Base-by-base conservation (phyloP, 306 rosid genomes). In the Prunus armeniaca region DNA sequence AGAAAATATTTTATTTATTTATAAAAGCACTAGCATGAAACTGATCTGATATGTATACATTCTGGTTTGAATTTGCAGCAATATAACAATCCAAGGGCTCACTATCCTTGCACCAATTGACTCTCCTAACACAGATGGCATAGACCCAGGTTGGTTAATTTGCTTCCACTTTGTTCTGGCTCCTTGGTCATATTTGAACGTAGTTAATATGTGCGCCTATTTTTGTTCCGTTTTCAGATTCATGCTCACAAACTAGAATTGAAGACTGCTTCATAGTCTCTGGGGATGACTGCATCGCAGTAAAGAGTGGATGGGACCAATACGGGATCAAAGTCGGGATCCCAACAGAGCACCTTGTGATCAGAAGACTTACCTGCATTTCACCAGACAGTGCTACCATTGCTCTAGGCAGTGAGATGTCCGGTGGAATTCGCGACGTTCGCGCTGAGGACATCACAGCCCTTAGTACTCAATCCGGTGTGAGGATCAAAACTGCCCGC, bases 361-460 rank as follows among this genome's bases (percentile, higher is more conserved):
- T 88, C 22, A 83, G 83, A 58, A 82, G 89, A 41, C 76, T 91
- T 25, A 84, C 83, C 24, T 91, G 91, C 80, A 77, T 89, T 49
- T 91, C 97, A 5, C 91, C 90, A 0, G 80, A 84, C 41, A 88
- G 93, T 22, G 93, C 98, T 0, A 73, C 80, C 73, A 72, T 93
- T 58, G 96, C 98, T 0, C 81, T 91, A 24, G 98, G 96, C 1
- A 93, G 96, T n/a, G 96, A 93, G 71, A 93, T 93, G 98, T 93
- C 93, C 0, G 96, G 98, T 7, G 98, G 97, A 19, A 87, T 93
- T 54, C 28, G 67, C 55, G 90, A 93, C 56, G 92, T 93, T 14
- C 82, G 98, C 62, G 81, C 60, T 15, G 96, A 93, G 73, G 85
- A 88, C 75, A 65, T 84, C 79, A 80, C 71, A 0, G 92, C 93